Conservation (phyloP, 2,329 filamentous ascomycete genomes). For the Calonectria montana region DNA sequence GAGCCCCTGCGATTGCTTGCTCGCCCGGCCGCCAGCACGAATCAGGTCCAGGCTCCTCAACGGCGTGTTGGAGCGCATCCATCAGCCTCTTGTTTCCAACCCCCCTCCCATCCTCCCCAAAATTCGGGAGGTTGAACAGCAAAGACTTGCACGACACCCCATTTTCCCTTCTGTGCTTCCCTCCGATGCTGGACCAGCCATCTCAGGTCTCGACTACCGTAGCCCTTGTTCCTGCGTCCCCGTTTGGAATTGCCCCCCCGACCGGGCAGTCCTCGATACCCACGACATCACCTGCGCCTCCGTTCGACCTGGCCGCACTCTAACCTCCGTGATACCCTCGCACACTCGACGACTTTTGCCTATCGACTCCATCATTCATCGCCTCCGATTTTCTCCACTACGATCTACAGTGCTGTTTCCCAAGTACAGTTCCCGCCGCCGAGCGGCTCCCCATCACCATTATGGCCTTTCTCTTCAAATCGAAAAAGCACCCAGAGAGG, state of each 20-base stretch:
- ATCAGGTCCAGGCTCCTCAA: slow-evolving; percentile 32
- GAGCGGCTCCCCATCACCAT: slow-evolving; percentile 60
- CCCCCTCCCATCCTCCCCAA: slow-evolving; percentile 35
- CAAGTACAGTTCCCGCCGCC: slow-evolving; percentile 43
- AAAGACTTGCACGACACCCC: slow-evolving; percentile 44
- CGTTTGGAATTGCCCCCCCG: slow-evolving; percentile 38
- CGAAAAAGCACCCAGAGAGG: slow-evolving; percentile 80
- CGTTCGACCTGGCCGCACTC: slow-evolving; percentile 21
- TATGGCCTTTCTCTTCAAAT: slow-evolving; percentile 89
- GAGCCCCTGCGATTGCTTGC: slow-evolving; percentile 17
- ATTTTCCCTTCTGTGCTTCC: slow-evolving; percentile 42
- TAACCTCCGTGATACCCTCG: slow-evolving; percentile 30
- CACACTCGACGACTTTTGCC: slow-evolving; percentile 35
- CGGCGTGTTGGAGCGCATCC: slow-evolving; percentile 35
- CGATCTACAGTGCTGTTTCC: slow-evolving; percentile 31
- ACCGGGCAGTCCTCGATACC: slow-evolving; percentile 23
- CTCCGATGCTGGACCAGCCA: slow-evolving; percentile 58
- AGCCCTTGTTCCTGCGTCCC: slow-evolving; percentile 46
- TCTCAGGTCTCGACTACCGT: slow-evolving; percentile 52
- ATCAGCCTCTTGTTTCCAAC: slow-evolving; percentile 33
- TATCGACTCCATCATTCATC: slow-evolving; percentile 12
- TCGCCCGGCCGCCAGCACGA: slow-evolving; percentile 33
- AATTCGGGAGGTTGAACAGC: slow-evolving; percentile 51
- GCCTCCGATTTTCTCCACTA: slow-evolving; percentile 19
- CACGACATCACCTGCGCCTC: neutral